Evolutionary conservation across 495 filamentous ascomycete genomes (phyloP).

Genomic region (Eremomyces bilateralis): DNA sequence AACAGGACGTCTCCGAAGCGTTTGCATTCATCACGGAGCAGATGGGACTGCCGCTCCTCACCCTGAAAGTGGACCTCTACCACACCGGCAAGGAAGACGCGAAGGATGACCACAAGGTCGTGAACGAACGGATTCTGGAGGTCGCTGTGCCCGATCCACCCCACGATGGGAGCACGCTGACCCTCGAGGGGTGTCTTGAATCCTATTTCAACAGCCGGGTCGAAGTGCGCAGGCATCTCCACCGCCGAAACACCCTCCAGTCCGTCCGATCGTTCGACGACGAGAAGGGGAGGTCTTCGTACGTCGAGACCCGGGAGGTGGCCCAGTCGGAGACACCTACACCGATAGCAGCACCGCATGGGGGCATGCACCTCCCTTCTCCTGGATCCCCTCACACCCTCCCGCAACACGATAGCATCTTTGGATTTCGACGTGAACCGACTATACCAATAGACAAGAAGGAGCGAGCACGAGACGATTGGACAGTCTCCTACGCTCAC

Average conservation of each 20-base stretch:
- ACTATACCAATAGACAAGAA: not conserved
- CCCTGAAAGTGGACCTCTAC: slow-evolving; percentile 84
- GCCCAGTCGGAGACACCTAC: slow-evolving; percentile 17
- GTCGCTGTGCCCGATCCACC: slow-evolving; percentile 52
- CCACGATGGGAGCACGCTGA: slow-evolving; percentile 40
- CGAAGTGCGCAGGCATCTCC: slow-evolving; percentile 64
- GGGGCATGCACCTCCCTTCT: too few relatives aligned
- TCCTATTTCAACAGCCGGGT: slow-evolving; percentile 87
- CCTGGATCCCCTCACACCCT: slow-evolving; percentile 14
- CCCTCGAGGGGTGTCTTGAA: slow-evolving; percentile 77
- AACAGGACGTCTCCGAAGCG: slow-evolving; percentile 89
- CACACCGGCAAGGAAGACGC: slow-evolving; percentile 69
- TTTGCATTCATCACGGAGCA: slow-evolving; percentile 87
- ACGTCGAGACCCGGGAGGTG: slow-evolving; percentile 40
- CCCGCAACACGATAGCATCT: slow-evolving; percentile 35
- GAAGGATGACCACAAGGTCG: slow-evolving; percentile 76
- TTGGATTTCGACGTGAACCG: slow-evolving; percentile 35
- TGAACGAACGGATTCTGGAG: slow-evolving; percentile 82
- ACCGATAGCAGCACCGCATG: too few relatives aligned
- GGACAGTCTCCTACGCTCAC: slow-evolving; percentile 5
- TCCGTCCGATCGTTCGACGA: slow-evolving; percentile 28
- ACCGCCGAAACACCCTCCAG: slow-evolving; percentile 33
- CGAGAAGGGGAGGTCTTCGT: slow-evolving; percentile 25
- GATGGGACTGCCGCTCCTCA: slow-evolving; percentile 68
- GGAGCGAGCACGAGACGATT: slow-evolving; percentile 10